Percentiles rank a stretch among this genome's conserved stretches.
Evolutionary conservation across 2,329 filamentous ascomycete genomes (phyloP).

Genomic region (Ceratocystis albifundus): DNA sequence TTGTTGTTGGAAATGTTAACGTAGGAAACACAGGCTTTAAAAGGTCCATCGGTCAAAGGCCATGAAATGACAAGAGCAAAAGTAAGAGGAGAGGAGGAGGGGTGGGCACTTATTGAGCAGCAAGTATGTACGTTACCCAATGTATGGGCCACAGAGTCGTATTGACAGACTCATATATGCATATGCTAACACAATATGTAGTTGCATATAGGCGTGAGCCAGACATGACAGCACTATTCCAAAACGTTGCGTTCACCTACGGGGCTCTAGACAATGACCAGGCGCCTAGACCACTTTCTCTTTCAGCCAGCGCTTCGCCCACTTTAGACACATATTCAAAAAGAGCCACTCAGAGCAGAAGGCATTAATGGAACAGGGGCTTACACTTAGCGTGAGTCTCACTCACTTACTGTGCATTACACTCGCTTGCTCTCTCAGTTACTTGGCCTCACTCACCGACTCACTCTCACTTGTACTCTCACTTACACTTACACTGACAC

Average conservation of each 20-base stretch:
- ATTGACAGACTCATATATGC: too few relatives aligned
- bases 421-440: not conserved
- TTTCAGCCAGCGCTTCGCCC: not conserved
- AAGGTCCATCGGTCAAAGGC: not conserved
- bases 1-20: not conserved
- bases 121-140: too few relatives aligned
- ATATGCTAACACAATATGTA: too few relatives aligned
- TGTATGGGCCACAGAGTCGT: too few relatives aligned
- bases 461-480: not conserved
- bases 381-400: not conserved
- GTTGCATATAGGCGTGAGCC: too few relatives aligned
- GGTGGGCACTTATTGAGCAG: too few relatives aligned
- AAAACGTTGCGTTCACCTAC: too few relatives aligned
- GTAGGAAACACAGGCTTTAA: not conserved
- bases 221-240: too few relatives aligned
- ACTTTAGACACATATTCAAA: too few relatives aligned
- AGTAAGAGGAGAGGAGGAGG: not conserved
- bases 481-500: not conserved
- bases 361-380: not conserved
- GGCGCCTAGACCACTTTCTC: not conserved
- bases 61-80: not conserved
- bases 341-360: too few relatives aligned
- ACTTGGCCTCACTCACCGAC: not conserved
- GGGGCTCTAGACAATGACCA: not conserved
- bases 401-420: not conserved